phyloP scores from a whole-genome alignment of 2,329 filamentous ascomycete species.

The Orbilia quercus region DNA sequence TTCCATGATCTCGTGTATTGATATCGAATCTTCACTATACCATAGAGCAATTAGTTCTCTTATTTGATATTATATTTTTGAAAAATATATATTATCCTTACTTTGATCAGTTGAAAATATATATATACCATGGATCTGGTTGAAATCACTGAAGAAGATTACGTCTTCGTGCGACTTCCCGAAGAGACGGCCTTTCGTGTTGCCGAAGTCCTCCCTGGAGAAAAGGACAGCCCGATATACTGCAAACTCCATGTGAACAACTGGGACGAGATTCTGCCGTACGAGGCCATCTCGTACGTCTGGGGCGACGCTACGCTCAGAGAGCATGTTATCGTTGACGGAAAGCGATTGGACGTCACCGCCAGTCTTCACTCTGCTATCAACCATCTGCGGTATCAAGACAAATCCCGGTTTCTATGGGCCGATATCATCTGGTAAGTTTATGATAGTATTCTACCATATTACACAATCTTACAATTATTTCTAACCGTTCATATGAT shows the following conservation, averaged over 20 bases:
- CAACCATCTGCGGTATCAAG: conserved; percentile 55
- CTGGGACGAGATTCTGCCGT: conserved; percentile 52
- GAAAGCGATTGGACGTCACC: conserved; percentile 56
- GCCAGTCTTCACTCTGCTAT: conserved; percentile 56
- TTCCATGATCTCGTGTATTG: neutral
- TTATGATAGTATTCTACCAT: neutral
- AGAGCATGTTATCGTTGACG: conserved; percentile 52
- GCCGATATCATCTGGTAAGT: conserved; percentile 57
- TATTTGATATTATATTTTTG: no score
- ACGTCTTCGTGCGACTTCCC: conserved; percentile 36
- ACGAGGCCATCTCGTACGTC: conserved; percentile 60
- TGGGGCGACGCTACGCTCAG: conserved; percentile 58
- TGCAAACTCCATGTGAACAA: conserved; percentile 51
- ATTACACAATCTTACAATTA: neutral
- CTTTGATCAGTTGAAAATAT: neutral
- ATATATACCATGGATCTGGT: conserved; percentile 12
- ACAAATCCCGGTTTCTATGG: conserved; percentile 58
- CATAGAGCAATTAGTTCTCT: no score
- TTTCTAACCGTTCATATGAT: no score
- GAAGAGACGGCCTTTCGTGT: conserved; percentile 56
- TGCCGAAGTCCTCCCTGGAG: conserved; percentile 55
- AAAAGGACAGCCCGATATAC: conserved; percentile 53
- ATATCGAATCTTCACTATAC: no score
- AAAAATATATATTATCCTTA: neutral
- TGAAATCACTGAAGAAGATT: conserved; percentile 25